Conservation (phyloP, 345 rosid species). For the Pistacia integerrima region DNA sequence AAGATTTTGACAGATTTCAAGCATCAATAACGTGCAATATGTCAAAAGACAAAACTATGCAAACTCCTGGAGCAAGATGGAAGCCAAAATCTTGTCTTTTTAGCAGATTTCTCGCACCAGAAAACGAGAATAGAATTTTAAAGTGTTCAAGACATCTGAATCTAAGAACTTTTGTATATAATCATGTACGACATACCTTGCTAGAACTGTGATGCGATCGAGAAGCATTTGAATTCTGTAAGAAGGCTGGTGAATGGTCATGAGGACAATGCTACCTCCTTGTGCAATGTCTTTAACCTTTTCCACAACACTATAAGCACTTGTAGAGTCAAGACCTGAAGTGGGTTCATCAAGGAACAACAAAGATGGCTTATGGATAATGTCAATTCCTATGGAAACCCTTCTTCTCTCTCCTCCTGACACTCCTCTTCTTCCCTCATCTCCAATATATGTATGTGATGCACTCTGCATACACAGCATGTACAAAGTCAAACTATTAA, state of each 20-base stretch:
- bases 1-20: neutral
- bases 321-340: constrained; percentile 84
- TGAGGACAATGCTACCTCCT: constrained; percentile 71
- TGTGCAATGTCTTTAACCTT: constrained; percentile 77
- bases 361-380: constrained; percentile 77
- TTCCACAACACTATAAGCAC: constrained; percentile 84
- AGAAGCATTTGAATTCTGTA: constrained; percentile 57
- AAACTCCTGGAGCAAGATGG: too few relatives aligned
- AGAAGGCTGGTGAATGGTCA: constrained; percentile 85
- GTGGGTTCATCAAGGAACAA: constrained; percentile 92
- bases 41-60: too few relatives aligned
- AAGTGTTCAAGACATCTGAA: too few relatives aligned
- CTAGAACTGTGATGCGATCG: constrained; percentile 54
- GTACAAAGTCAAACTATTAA: too few relatives aligned
- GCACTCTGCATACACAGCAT: constrained; percentile 33
- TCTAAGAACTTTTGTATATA: too few relatives aligned
- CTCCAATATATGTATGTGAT: constrained; percentile 64
- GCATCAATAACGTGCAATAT: too few relatives aligned
- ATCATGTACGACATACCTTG: constrained; percentile 22
- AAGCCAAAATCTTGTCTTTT: too few relatives aligned
- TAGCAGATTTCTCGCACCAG: too few relatives aligned
- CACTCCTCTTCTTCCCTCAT: constrained; percentile 80
- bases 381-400: constrained; percentile 81
- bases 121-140: too few relatives aligned
- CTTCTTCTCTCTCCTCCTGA: constrained; percentile 73